Evolutionary conservation across 352 stramenopile species (phyloP), one percentile per base, ranked within the genome.

Genomic region (Pythium sp.): DNA sequence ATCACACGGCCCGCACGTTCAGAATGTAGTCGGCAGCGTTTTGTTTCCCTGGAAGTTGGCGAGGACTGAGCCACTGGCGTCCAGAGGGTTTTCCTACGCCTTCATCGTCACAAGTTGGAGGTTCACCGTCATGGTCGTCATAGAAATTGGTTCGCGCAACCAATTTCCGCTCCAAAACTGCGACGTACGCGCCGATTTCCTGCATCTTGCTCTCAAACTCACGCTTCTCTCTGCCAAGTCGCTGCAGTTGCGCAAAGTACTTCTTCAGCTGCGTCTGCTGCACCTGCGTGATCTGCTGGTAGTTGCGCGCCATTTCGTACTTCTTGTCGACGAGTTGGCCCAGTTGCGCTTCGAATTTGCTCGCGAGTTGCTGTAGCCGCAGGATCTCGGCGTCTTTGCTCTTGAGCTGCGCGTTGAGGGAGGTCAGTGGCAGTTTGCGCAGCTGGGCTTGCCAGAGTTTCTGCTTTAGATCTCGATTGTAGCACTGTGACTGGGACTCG

Each of bases 251-350:
- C 2, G 72, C 58, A 38, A 80, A 60, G 43, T 80, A 84, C 28
- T 79, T 86, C 54, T 75, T 80, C 5, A 86, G 57, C 49, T 80
- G 76, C 18, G 58, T 58, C 57, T 84, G 72, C 60, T 82, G 80
- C 9, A 47, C 38, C 26, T 43, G 30, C 0, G 75, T 70, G 24
- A 75, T 72, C 1, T 75, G 70, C 38, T 83, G 70, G 62, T 76
- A 84, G 15, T 68, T 66, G 57, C 66, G 56, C 6, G 54, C 51
- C 32, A 76, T 70, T 0, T 41, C 69, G 24, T 54, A 65, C 49
- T 83, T 89, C 11, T 74, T 73, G 12, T 80, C 64, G 4, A 69
- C 41, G 15, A 71, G 51, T 9, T 68, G 38, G 15, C 63, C 62
- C 5, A 78, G 32, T 43, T 78, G 69, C n/a, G 60, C 55, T 15